Base-by-base conservation (phyloP, 805 yeast species). In the Kregervanrija fluxuum region DNA sequence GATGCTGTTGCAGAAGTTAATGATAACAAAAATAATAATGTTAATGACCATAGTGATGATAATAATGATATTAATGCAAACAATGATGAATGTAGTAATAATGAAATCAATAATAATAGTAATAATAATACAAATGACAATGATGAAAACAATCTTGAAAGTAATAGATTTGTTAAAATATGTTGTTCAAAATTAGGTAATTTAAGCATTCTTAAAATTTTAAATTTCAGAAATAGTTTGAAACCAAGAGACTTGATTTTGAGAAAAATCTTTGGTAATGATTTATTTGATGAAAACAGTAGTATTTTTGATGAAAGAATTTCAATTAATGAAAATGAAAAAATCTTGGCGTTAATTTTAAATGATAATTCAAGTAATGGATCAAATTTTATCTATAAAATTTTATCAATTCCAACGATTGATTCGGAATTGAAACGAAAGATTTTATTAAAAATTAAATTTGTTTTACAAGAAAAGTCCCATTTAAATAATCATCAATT, bases 371-470 rank as follows among this genome's bases (percentile, higher is more conserved):
- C 59, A 30, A 67, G 71, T 11, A 38, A 85, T 51, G 91, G 91
- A 12, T 77, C 85, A 2, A 77, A 84, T 33, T 90, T 91, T 53
- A 70, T 91, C 40, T 84, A 80, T 68, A 89, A 90, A 61, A 73
- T 88, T 12, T 60, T 91, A 33, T 77, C 95, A 2, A 77, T 85
- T 59, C 87, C 95, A 1, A 67, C 81, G 35, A 66, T 83, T 42
- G 81, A 77, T 45, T 70, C 68, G 17, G 76, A 72, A 37, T 65
- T 75, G 47, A 81, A 82, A 46, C 75, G 73, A 48, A 76, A 74
- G 46, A 73, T 87, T 4, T 63, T 78, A 16, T 67, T 70, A 41
- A 84, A 81, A 60, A 80, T 85, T 14, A 75, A 87, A 48, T 67
- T 73, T 38, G 75, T 81, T 6, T 66, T 90, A 46, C 65, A 79